A percentile compares a stretch with the other conserved stretches of the same genome.
These are phyloP conservation scores for Leptographium flavum DNA, from an alignment of 2,329 filamentous ascomycete genomes.

Conservation along the genomic window DNA sequence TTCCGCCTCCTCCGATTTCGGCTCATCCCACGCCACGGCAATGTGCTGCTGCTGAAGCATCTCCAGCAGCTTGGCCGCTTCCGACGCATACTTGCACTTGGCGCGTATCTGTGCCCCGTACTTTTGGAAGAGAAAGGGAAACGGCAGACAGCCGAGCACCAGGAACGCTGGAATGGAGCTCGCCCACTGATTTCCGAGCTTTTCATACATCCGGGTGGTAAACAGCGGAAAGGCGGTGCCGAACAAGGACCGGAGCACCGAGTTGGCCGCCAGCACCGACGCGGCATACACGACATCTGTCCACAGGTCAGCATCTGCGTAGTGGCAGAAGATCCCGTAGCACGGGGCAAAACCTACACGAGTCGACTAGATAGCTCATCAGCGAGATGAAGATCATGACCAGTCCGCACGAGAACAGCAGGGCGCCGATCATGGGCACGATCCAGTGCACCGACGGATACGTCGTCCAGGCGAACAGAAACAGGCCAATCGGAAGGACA, in stretches of 20 bases:
- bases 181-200: slow-evolving; percentile 47
- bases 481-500: slow-evolving; percentile 43
- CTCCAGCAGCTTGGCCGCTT: too few species aligned
- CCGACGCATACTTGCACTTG: slow-evolving; percentile 1
- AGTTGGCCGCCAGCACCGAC: slow-evolving; percentile 48
- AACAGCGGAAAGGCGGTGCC: slow-evolving; percentile 48
- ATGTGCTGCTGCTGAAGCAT: too few species aligned
- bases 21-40: too few species aligned
- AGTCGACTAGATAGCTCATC: slow-evolving; percentile 38
- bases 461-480: slow-evolving; percentile 54
- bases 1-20: too few species aligned
- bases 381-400: slow-evolving; percentile 35
- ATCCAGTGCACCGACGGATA: slow-evolving; percentile 42
- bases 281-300: slow-evolving; percentile 44
- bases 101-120: slow-evolving; percentile 28
- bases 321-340: too few species aligned
- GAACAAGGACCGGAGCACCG: slow-evolving; percentile 39
- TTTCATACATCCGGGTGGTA: slow-evolving; percentile 43
- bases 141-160: slow-evolving; percentile 30
- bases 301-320: too few species aligned
- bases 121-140: slow-evolving; percentile 41
- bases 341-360: too few species aligned
- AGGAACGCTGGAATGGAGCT: slow-evolving; percentile 31
- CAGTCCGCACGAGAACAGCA: slow-evolving; percentile 20
- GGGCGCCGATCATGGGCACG: slow-evolving; percentile 28